Percentiles rank a stretch among this genome's conserved stretches.
phyloP scores from a whole-genome alignment of 2,329 filamentous ascomycete genomes.

The Chaetomiaceae sp. region DNA sequence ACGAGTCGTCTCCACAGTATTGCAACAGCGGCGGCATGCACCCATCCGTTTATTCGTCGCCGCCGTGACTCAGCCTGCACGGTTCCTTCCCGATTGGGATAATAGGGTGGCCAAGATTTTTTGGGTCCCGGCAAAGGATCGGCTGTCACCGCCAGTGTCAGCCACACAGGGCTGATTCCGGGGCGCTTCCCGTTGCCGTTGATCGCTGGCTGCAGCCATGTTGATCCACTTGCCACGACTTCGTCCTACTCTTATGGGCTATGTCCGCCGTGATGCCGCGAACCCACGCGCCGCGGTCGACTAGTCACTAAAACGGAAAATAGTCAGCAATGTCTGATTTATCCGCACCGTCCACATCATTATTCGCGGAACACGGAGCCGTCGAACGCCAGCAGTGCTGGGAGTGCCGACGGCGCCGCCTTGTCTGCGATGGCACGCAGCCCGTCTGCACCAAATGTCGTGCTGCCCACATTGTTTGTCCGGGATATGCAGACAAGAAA shows the following conservation, averaged over 20 bases:
- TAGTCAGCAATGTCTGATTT: slow-evolving; percentile 6
- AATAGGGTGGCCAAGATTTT: slow-evolving; percentile 8
- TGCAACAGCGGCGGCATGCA: too few species aligned
- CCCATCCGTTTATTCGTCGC: background rate
- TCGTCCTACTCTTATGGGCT: background rate
- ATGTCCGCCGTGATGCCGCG: background rate
- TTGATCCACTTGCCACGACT: too few species aligned
- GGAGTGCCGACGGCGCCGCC: slow-evolving; percentile 23
- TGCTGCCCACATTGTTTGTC: slow-evolving; percentile 20
- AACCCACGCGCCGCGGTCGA: too few species aligned
- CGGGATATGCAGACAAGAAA: slow-evolving; percentile 24
- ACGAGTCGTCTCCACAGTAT: background rate
- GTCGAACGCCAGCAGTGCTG: slow-evolving; percentile 16
- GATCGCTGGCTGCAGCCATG: too few species aligned
- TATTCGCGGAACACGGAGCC: too few species aligned
- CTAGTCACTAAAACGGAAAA: slow-evolving; percentile 8
- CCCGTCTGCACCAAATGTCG: slow-evolving; percentile 24
- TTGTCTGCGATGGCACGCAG: slow-evolving; percentile 19
- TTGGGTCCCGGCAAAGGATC: background rate
- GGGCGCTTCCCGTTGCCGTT: background rate
- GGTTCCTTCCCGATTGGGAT: slow-evolving; percentile 5
- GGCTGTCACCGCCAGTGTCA: background rate
- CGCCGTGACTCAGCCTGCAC: background rate
- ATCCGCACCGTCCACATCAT: background rate
- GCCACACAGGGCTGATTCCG: background rate